These are phyloP conservation scores for Kodamaea kakaduensis DNA, from an alignment of 805 yeast genomes.

Conservation along the genomic window DNA sequence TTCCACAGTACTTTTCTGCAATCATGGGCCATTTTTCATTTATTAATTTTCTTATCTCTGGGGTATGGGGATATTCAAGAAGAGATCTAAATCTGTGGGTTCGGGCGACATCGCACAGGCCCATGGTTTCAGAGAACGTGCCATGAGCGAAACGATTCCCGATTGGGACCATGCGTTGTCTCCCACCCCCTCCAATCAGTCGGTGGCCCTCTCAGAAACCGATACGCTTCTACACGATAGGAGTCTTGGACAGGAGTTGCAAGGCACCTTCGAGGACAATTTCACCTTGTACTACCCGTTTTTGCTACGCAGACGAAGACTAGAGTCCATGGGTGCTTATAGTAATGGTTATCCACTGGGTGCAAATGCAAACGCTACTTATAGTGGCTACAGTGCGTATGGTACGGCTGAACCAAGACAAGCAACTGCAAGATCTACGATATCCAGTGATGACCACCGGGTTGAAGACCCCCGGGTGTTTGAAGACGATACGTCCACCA, in stretches of 20 bases:
- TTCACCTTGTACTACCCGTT: constrained; percentile 36
- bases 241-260: constrained; percentile 29
- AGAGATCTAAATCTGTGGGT: constrained; percentile 6
- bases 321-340: constrained; percentile 8
- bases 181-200: constrained; percentile 8
- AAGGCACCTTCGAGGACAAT: constrained; percentile 34
- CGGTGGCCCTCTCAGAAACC: constrained; percentile 32
- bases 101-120: not conserved
- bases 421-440: no score
- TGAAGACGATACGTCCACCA: constrained; percentile 19
- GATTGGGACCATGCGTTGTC: constrained; percentile 5
- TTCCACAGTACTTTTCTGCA: not conserved
- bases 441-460: no score
- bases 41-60: not conserved
- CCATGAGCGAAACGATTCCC: no score
- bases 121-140: not conserved
- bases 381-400: no score
- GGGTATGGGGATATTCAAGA: constrained; percentile 6
- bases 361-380: no score
- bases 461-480: not conserved
- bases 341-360: no score
- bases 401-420: no score
- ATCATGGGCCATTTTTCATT: not conserved
- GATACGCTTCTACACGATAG: constrained; percentile 25
- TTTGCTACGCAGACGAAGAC: constrained; percentile 29